Evolutionary conservation across 139 green algal species (phyloP).

Genomic region (Coelastrella sp.): DNA sequence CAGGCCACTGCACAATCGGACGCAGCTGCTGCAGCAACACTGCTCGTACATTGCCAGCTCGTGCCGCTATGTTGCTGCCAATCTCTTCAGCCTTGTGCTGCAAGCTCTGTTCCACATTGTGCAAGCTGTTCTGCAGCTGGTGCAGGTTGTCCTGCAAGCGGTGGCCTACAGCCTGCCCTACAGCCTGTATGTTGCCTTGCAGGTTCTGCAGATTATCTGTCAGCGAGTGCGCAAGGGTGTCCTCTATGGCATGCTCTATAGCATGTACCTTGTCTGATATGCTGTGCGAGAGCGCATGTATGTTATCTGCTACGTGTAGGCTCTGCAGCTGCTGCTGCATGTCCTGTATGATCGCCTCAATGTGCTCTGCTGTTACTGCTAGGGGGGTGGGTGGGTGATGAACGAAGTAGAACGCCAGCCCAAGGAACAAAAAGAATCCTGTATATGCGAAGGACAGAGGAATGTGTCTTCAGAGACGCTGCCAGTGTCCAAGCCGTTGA

Average conservation of each 20-base stretch:
- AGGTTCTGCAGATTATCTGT: slow-evolving; percentile 47
- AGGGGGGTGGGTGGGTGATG: slow-evolving; percentile 60
- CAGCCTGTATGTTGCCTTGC: slow-evolving; percentile 14
- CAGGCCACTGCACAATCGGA: slow-evolving; percentile 47
- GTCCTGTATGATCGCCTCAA: slow-evolving; percentile 60
- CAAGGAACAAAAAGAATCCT: slow-evolving; percentile 83
- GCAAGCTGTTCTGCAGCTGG: slow-evolving; percentile 56
- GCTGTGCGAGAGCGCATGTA: slow-evolving; percentile 31
- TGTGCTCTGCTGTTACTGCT: slow-evolving; percentile 59
- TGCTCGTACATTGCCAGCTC: background rate
- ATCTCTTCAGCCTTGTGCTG: slow-evolving; percentile 33
- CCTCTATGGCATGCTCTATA: slow-evolving; percentile 47
- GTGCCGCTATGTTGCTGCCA: slow-evolving; percentile 6
- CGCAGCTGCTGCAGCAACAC: slow-evolving; percentile 17
- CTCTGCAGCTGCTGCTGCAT: slow-evolving; percentile 49
- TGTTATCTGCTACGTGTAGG: slow-evolving; percentile 42
- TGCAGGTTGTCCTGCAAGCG: slow-evolving; percentile 42
- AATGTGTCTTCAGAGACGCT: background rate
- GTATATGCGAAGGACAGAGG: slow-evolving; percentile 4
- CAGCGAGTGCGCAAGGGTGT: slow-evolving; percentile 24
- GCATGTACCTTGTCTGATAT: slow-evolving; percentile 45
- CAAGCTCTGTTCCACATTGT: slow-evolving; percentile 33
- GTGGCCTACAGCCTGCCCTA: background rate
- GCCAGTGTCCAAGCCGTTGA: background rate
- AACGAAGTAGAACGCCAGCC: slow-evolving; percentile 67